Evolutionary conservation across 2,329 filamentous ascomycete genomes (phyloP).

Genomic region (Drechslera avenae): DNA sequence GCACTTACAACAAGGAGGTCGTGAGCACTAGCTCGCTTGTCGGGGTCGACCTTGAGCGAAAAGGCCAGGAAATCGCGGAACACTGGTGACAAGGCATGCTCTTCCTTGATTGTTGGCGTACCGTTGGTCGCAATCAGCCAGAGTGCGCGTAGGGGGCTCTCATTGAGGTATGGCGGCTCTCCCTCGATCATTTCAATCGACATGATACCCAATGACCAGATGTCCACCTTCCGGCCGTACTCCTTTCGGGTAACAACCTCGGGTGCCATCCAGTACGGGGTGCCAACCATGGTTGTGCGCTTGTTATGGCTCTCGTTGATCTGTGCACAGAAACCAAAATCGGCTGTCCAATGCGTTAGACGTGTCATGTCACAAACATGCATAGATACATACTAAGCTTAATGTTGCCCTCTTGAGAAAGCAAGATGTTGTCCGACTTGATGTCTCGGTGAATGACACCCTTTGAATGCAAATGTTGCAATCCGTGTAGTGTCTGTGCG

Average conservation of each 20-base stretch:
- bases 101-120: conserved; percentile 92
- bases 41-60: conserved; percentile 93
- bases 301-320: conserved; percentile 98
- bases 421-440: conserved; percentile 96
- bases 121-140: conserved; percentile 98
- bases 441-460: conserved; percentile 98
- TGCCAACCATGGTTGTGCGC: conserved; percentile 98
- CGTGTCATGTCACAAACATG: background rate
- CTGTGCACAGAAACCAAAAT: conserved; percentile 98
- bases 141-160: conserved; percentile 88
- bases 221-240: conserved; percentile 97
- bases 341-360: conserved; percentile 61
- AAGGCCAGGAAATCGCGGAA: conserved; percentile 93
- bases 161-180: conserved; percentile 94
- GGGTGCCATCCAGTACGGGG: conserved; percentile 99
- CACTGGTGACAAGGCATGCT: conserved; percentile 76
- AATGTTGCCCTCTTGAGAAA: conserved; percentile 93
- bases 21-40: conserved; percentile 93
- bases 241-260: conserved; percentile 97
- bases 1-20: conserved; percentile 84
- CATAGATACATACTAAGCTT: conserved; percentile 79
- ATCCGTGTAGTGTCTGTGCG: conserved; percentile 74
- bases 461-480: conserved; percentile 96
- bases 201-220: conserved; percentile 99
- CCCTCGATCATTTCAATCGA: conserved; percentile 99